A percentile compares a stretch with the other conserved stretches of the same genome.
Evolutionary conservation across 768 basidiomycete genomes (phyloP).

Genomic region (Cystofilobasidium capitatum): DNA sequence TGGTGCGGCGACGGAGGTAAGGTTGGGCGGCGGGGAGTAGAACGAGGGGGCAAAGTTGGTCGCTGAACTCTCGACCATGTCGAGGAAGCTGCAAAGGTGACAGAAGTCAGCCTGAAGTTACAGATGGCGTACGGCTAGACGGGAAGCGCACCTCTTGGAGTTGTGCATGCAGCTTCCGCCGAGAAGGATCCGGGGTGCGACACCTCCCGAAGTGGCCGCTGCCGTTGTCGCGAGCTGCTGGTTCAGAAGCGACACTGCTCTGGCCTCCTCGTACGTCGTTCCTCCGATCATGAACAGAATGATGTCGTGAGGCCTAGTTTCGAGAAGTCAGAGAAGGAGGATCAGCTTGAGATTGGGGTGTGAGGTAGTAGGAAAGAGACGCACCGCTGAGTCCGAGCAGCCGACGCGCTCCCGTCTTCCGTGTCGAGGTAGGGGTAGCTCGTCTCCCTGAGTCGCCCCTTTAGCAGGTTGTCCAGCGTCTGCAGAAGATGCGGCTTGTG

Average conservation of each 20-base stretch:
- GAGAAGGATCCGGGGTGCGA: constrained; percentile 58
- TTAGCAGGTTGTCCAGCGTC: constrained; percentile 79
- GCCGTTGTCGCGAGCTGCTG: constrained; percentile 48
- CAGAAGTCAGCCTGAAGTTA: background rate
- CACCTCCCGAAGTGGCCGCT: constrained; percentile 42
- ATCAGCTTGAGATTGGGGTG: background rate
- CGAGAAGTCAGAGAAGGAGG: background rate
- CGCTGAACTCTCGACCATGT: constrained; percentile 68
- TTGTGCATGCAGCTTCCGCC: constrained; percentile 95
- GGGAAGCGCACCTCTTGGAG: constrained; percentile 61
- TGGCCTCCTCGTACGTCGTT: constrained; percentile 88
- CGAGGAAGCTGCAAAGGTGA: constrained; percentile 55
- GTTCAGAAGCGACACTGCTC: constrained; percentile 73
- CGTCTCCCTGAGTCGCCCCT: constrained; percentile 72
- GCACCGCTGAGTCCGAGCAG: constrained; percentile 51
- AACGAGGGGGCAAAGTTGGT: constrained; percentile 40
- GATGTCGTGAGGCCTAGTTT: constrained; percentile 75
- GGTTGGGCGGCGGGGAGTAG: constrained; percentile 29
- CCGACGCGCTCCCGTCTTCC: constrained; percentile 35
- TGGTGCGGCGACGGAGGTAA: constrained; percentile 20
- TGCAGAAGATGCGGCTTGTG: constrained; percentile 87
- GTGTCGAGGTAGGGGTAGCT: constrained; percentile 83
- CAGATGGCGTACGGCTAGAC: too few species aligned
- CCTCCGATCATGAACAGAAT: constrained; percentile 97
- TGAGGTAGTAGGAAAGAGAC: background rate